Evolutionary conservation across 1,139 yeast genomes (phyloP).

Genomic region (Eremothecium sinecaudum): DNA sequence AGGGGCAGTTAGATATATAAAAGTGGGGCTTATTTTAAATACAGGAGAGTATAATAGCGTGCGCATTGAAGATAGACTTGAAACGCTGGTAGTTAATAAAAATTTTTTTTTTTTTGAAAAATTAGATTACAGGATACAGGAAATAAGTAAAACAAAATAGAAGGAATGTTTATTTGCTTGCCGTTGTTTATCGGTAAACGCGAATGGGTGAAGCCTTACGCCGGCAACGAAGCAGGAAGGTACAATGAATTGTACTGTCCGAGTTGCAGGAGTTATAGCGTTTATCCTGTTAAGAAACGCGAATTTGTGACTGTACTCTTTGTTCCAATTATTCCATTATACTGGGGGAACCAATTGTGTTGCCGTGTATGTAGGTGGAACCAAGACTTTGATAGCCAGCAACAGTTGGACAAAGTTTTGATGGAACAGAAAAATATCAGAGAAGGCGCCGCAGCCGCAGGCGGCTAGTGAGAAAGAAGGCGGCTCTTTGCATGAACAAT

Average conservation of each 20-base stretch:
- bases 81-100: no score
- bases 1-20: no score
- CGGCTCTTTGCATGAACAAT: no score
- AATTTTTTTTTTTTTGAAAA: no score
- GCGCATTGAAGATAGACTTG: no score
- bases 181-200: slow-evolving; percentile 32
- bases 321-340: slow-evolving; percentile 39
- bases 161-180: slow-evolving; percentile 10
- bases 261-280: slow-evolving; percentile 36
- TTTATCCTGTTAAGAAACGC: slow-evolving; percentile 35
- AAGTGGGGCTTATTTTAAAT: no score
- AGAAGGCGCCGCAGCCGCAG: slow-evolving; percentile 8
- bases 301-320: slow-evolving; percentile 41
- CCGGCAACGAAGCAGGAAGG: slow-evolving; percentile 18
- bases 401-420: slow-evolving; percentile 32
- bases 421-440: slow-evolving; percentile 21
- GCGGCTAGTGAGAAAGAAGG: background rate
- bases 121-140: no score
- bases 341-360: slow-evolving; percentile 38
- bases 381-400: slow-evolving; percentile 34
- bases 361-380: slow-evolving; percentile 41
- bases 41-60: no score
- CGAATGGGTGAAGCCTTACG: slow-evolving; percentile 23
- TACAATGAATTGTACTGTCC: slow-evolving; percentile 31
- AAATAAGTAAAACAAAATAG: background rate